These are phyloP conservation scores for Urochloa ruziziensis DNA, from an alignment of 176 grass and related monocot species.

Conservation along the genomic window DNA sequence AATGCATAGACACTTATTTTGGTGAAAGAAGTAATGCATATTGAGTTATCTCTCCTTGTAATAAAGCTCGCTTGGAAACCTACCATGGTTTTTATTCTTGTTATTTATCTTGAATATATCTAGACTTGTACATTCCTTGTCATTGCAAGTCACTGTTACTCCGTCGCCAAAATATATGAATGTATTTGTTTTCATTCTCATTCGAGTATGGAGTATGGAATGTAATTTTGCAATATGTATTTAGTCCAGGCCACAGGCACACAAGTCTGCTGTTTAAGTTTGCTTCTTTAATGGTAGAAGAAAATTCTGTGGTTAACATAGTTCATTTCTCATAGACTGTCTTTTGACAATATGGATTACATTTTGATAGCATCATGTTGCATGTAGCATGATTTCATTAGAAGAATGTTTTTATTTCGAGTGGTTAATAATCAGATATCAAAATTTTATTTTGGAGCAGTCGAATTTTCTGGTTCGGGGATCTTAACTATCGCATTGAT, in stretches of 20 bases:
- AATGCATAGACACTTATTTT: not conserved
- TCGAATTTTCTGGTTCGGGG: conserved; percentile 76
- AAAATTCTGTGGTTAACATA: not conserved
- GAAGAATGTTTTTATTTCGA: conserved; percentile 8
- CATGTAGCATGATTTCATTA: not conserved
- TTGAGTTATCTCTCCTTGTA: not conserved
- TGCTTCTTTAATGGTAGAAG: not conserved
- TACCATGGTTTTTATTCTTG: not conserved
- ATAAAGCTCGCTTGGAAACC: not conserved
- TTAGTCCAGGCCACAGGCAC: not conserved
- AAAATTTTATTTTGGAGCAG: conserved; percentile 42
- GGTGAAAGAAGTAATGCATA: not conserved
- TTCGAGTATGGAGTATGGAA: not conserved
- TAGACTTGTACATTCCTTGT: not conserved
- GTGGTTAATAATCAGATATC: conserved; percentile 31
- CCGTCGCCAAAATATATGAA: not conserved
- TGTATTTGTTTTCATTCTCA: not conserved
- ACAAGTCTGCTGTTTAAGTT: not conserved
- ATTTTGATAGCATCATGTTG: not conserved
- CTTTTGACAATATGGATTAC: not conserved
- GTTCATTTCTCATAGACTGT: not conserved
- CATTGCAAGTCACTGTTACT: not conserved
- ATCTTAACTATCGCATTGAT: conserved; percentile 70
- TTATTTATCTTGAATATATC: not conserved
- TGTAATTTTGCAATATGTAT: not conserved